Evolutionary conservation across 805 yeast genomes (phyloP), one percentile per base, ranked within the genome.

Genomic region (Zygotorulaspora chibaensis): DNA sequence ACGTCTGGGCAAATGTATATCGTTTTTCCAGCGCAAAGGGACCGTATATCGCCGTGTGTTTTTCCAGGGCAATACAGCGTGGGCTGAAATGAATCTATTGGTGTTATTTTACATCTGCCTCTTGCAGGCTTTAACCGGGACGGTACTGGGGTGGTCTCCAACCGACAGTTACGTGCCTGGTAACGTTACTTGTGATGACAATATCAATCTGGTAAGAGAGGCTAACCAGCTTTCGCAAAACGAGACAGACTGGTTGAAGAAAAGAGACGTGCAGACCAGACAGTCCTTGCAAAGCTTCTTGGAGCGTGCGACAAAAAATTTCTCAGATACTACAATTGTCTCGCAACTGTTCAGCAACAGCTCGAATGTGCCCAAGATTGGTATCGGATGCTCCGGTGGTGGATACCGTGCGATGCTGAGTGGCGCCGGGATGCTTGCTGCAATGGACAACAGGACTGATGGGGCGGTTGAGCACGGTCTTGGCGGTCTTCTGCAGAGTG

Each of bases 391-490:
- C 54, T 75, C 87, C 12, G 96, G 96, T 37, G 96, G 96, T 60
- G 96, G 96, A 3, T 88, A 86, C 64, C 75, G 96, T 50, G 95
- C 96, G 28, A 86, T 88, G 87, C 67, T 88, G 37, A 68, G 74
- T 46, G 96, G 95, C 2, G 96, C 95, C 11, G 96, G 96, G 29
- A 80, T 81, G 61, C 67, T 88, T 16, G 71, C 90, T 1, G 96
- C 91, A 1, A 66, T 86, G 48, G 96, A 88, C 62, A 80, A 81
- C 60, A 72, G 95, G 52, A 82, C 93, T 2, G 66, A 59, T 13
- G 76, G 74, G 46, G 73, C 80, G 17, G 71, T 80, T 3, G 67
- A 68, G 18, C 70, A 73, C 5, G 84, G 84, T 11, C 65, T 87
- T 33, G 90, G 91, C 23, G 95, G 96, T 2, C 66, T 88, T 23